phyloP scores from a whole-genome alignment of 305 asterid genomes.

The Fraxinus platypoda region DNA sequence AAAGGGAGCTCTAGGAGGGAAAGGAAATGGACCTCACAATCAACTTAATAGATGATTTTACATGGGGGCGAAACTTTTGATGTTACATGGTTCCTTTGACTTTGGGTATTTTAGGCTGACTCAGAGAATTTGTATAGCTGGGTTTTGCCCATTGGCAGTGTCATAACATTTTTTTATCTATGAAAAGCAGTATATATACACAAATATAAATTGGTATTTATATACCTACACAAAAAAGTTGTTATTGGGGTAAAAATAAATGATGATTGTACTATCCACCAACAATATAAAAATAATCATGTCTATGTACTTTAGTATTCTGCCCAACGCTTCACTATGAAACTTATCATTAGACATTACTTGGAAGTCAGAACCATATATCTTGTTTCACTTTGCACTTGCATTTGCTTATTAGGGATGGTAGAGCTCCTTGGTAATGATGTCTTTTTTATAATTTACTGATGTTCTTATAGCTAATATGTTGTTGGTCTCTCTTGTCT shows the following conservation, averaged over 20 bases:
- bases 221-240: not conserved
- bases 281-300: not conserved
- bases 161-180: not conserved
- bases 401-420: not conserved
- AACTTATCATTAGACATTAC: not conserved
- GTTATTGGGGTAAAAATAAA: not conserved
- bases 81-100: not conserved
- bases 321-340: not conserved
- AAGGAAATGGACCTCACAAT: not conserved
- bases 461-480: not conserved
- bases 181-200: not conserved
- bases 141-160: not conserved
- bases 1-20: not conserved
- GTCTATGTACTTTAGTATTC: not conserved
- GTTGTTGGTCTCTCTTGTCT: not conserved
- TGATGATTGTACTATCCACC: not conserved
- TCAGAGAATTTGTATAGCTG: not conserved
- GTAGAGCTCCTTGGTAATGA: not conserved
- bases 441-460: not conserved
- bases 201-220: not conserved
- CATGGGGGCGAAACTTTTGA: not conserved
- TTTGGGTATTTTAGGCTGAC: not conserved
- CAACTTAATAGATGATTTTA: not conserved
- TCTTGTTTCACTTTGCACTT: not conserved
- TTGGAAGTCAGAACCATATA: not conserved